Base-by-base conservation (phyloP, 441 rosid genomes). In the Arabidopsis lyrata region DNA sequence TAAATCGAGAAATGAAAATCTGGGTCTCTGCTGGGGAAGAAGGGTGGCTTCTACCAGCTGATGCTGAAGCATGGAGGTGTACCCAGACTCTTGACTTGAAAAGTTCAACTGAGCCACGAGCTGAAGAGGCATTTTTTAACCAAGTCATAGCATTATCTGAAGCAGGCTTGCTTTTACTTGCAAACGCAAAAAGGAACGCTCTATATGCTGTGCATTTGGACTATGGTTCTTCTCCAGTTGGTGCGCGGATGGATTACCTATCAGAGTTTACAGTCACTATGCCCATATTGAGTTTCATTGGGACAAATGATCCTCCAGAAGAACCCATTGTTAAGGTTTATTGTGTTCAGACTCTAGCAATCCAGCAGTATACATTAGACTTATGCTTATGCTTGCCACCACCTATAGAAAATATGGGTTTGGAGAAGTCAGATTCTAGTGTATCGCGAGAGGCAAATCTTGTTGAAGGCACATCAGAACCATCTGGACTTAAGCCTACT, bases 211-310 rank as follows among this genome's bases (percentile, higher is more conserved):
- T 93, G 61, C 94, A 95, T 77, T 60, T 93, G 45, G 97, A 86
- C 35, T 91, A 90, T 81, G 99, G 97, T 34, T 70, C 85, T 72
- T 80, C 80, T 83, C 97, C 98, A 18, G 87, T 85, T 49, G 87
- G 86, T 44, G 81, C 95, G 63, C 77, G 78, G 72, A 90, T 93
- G 93, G 95, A 93, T 83, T 90, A 91, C 83, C 80, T 95, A 72
- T 84, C 98, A 31, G 98, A 86, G 74, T 93, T 92, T 83, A 82
- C 91, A 2, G 98, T 95, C 61, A 84, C 95, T 24, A 87, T 93
- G 96, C 97, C 97, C 70, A 93, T 95, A 66, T 80, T 93, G 83
- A 95, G 98, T 84, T 86, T 93, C 72, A 88, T 93, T 18, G 98
- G 92, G 68, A 84, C 87, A 59, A 86, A 81, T 77, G 87, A 86